phyloP scores from a whole-genome alignment of 805 yeast genomes.

The Wickerhamomyces rabaulensis region DNA sequence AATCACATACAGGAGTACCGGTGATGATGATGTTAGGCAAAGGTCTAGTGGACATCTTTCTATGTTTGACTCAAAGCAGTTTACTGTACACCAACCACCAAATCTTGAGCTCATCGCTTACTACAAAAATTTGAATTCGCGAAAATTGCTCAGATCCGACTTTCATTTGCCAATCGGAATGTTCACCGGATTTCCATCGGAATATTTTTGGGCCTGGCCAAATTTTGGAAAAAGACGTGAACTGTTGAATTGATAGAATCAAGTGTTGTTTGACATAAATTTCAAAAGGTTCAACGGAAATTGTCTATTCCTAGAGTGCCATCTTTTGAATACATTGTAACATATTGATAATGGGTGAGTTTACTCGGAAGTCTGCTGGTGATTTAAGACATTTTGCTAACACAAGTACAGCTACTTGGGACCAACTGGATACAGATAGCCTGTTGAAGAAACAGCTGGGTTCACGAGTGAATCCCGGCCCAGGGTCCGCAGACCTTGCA shows the following conservation, averaged over 20 bases:
- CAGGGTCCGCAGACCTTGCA: neutral
- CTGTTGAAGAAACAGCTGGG: constrained; percentile 5
- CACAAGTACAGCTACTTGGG: constrained; percentile 8
- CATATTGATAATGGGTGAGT: neutral
- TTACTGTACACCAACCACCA: no score
- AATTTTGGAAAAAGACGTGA: neutral
- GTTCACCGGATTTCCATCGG: neutral
- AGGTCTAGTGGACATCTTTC: constrained; percentile 17
- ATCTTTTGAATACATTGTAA: neutral
- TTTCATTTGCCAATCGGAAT: neutral
- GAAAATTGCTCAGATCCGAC: neutral
- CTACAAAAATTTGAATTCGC: neutral
- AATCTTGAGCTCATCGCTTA: neutral
- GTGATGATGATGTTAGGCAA: constrained; percentile 79
- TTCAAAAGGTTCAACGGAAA: neutral
- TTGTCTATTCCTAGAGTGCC: neutral
- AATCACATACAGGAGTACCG: constrained; percentile 64
- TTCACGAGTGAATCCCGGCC: neutral
- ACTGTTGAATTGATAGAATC: neutral
- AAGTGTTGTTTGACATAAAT: neutral
- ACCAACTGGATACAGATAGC: constrained; percentile 10
- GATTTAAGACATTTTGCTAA: neutral
- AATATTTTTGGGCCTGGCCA: neutral
- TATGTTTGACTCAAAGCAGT: no score
- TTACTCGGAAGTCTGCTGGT: neutral